Conservation (phyloP, 306 rosid genomes). For the Inga leiocalycina region DNA sequence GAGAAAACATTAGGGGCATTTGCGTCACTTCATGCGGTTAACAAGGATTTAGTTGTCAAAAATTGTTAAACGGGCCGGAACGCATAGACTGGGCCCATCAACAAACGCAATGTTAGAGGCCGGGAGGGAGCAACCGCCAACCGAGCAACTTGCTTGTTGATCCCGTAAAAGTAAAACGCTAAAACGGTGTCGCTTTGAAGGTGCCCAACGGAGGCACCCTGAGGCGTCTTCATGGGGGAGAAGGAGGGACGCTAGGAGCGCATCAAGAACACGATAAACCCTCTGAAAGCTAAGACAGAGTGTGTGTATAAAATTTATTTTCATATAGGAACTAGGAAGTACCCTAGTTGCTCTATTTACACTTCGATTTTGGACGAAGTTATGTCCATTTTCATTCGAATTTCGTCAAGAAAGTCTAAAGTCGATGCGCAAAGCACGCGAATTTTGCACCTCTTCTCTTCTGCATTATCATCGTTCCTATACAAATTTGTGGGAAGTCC, state of each 20-base stretch:
- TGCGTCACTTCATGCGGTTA: not conserved
- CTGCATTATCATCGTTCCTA: slow-evolving; percentile 29
- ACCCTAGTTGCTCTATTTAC: not conserved
- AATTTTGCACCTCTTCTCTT: not conserved
- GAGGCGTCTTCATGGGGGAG: not conserved
- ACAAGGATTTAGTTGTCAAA: not conserved
- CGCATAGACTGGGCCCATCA: not conserved
- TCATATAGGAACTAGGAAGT: not conserved
- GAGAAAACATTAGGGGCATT: slow-evolving; percentile 22
- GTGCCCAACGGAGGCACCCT: not conserved
- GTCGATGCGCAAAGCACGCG: slow-evolving; percentile 8
- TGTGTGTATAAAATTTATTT: not conserved
- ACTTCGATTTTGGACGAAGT: not conserved
- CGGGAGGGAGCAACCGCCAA: not conserved
- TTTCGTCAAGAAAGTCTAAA: slow-evolving; percentile 32
- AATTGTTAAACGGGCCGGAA: not conserved
- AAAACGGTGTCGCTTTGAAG: not conserved
- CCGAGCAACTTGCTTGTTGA: not conserved
- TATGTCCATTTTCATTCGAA: slow-evolving; percentile 39
- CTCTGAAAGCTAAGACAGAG: not conserved
- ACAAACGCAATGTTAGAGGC: not conserved
- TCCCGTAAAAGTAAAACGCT: not conserved
- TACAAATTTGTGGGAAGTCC: slow-evolving; percentile 9
- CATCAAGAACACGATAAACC: not conserved
- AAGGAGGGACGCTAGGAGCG: too few species aligned